Percentiles rank a stretch among this genome's conserved stretches.
Evolutionary conservation across 2,329 filamentous ascomycete genomes (phyloP).

Genomic region (Ceratocystiopsis brevicomis): DNA sequence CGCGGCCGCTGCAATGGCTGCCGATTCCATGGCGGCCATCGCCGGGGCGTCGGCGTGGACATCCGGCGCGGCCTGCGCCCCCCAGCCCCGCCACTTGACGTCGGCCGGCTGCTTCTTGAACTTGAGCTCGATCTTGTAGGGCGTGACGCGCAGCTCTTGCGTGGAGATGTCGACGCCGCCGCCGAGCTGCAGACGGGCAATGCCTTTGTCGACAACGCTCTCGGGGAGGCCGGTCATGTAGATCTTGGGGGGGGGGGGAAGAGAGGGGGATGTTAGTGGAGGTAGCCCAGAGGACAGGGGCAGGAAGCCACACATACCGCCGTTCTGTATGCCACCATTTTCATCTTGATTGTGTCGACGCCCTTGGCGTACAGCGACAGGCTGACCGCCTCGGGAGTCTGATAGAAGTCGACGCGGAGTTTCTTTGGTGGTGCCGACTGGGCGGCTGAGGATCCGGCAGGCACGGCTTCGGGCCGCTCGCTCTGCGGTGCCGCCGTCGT

Average conservation of each 20-base stretch:
- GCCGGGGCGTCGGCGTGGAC: no score
- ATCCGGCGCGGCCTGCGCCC: no score
- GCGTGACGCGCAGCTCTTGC: conserved; percentile 10
- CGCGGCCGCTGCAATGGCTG: no score
- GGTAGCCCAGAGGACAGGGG: no score
- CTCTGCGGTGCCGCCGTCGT: background rate
- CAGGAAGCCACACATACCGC: conserved; percentile 4
- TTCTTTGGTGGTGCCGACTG: conserved; percentile 13
- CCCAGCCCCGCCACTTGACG: conserved; percentile 4
- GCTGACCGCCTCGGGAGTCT: conserved; percentile 18
- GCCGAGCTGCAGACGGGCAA: conserved; percentile 7
- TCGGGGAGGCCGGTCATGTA: no score
- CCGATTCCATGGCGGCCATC: no score
- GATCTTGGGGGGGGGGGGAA: no score
- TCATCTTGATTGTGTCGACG: conserved; percentile 11
- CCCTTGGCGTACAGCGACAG: conserved; percentile 23
- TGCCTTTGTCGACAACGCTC: conserved; percentile 4
- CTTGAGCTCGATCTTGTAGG: conserved; percentile 18
- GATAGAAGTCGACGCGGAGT: conserved; percentile 23
- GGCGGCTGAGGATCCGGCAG: background rate
- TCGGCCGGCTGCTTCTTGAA: conserved; percentile 12
- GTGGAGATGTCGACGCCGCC: conserved; percentile 7
- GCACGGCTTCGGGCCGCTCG: background rate
- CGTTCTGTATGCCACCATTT: conserved; percentile 1
- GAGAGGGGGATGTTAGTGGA: no score